Conservation (phyloP, 2,329 filamentous ascomycete species). For the Aspergillus quadricinctus region DNA sequence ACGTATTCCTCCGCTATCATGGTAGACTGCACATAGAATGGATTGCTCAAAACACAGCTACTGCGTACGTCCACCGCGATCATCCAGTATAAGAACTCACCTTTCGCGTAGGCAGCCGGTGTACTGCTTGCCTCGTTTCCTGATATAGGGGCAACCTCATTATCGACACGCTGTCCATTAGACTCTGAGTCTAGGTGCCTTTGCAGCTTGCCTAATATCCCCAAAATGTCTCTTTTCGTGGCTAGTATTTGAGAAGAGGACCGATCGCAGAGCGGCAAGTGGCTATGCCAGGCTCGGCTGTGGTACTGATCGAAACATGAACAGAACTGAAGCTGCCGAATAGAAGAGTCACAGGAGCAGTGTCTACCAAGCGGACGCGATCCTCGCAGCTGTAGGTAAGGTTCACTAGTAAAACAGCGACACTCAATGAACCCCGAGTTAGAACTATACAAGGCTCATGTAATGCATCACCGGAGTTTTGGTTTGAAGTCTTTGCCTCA, state of each 20-base stretch:
- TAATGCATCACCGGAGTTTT: background rate
- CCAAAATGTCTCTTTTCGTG: background rate
- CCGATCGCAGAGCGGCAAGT: too few relatives aligned
- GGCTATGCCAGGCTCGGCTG: background rate
- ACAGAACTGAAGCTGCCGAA: background rate
- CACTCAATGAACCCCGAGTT: background rate
- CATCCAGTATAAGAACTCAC: too few relatives aligned
- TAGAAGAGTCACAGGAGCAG: background rate
- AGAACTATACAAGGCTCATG: background rate
- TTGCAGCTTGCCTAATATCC: background rate
- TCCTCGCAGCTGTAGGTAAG: background rate
- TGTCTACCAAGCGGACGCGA: background rate
- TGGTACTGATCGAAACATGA: background rate
- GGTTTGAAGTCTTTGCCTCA: background rate
- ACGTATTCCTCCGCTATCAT: background rate
- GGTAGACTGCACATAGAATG: too few relatives aligned
- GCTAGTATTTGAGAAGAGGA: background rate
- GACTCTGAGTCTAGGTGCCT: background rate
- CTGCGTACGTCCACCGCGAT: too few relatives aligned
- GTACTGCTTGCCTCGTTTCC: too few relatives aligned
- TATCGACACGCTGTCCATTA: background rate
- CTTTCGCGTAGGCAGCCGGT: too few relatives aligned
- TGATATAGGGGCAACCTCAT: too few relatives aligned
- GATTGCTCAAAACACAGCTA: too few relatives aligned
- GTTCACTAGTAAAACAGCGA: background rate